Evolutionary conservation across 1,284 basidiomycete genomes (phyloP), one percentile per base, ranked within the genome.

Genomic region (Moniliella sp.): DNA sequence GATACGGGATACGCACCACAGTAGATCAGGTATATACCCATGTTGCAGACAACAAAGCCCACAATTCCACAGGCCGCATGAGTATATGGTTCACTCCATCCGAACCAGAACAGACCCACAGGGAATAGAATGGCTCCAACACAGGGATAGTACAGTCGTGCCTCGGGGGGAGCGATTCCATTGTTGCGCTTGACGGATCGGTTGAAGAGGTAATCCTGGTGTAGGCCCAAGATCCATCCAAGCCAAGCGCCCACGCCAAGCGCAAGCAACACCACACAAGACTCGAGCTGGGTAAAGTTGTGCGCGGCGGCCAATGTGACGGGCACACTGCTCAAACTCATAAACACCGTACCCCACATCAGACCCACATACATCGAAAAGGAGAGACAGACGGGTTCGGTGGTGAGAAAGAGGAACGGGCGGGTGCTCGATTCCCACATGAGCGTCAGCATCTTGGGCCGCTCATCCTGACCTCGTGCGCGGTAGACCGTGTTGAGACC

Each of bases 191-290:
- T 7, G n/a, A 30, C 40, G 2, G 41, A 25, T 9, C 34, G 30
- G 1, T 40, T 43, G 18, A 50, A 52, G 10, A 50, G 35, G 26
- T 40, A 35, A 12, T 49, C 49, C 25, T 52, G 49, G 51, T 61
- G 36, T 30, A 57, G 36, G 57, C 80, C 76, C 25, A 74, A 72
- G 15, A 76, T 46, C 25, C 76, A 74, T 0, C 78, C 80, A 25
- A 81, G 45, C 27, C 25, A 17, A 33, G 44, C 48, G 13, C 50
- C 49, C 4, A 49, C 40, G 5, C 40, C 46, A 14, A 49, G 41
- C 28, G 39, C 36, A 18, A 51, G 40, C 3, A 53, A 36, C 3
- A 44, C 42, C 25, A 44, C 13, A 17, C 42, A 43, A 13, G 40
- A 37, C 33, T 53, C 40, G 9, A 40, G 36, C 13, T 30, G 13